Evolutionary conservation across 2,329 filamentous ascomycete species (phyloP), one percentile per base, ranked within the genome.

Genomic region (Leptographium lundbergii): DNA sequence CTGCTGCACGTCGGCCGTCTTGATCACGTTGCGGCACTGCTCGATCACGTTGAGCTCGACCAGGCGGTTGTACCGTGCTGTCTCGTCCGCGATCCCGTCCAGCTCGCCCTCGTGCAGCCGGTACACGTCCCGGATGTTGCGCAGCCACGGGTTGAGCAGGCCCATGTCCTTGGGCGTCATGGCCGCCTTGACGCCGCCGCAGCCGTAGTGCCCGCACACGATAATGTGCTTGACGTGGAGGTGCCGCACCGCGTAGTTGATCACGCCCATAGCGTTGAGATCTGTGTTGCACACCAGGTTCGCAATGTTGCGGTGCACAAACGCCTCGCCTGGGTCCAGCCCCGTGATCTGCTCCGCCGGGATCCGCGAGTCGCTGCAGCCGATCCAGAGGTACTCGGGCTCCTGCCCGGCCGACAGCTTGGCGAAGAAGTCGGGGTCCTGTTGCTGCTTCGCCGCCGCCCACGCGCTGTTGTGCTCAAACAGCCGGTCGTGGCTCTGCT

Each of bases 221-320:
- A 90, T 79, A 66, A 90, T 87, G 76, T 90, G 87, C 76, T 89
- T 89, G 70, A 90, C 86, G 69, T 88, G 80, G 48, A 96, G 80
- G 71, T 92, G 84, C 66, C 81, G 77, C 63, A 96, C 89, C 63
- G 90, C 88, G 70, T 91, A 96, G 70, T 94, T 85, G 73, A 96
- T 89, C 66, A 95, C 61, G 22, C 58, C 34, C 62, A 61, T 61
- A 54, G 56, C 59, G 27, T 62, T 63, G 59, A 61, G 56, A 70
- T 96, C 91, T 63, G 84, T 86, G 69, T 85, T 83, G 74, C 84
- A 84, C 60, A 95, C 80, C 64, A 95, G 80, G 77, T 96, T 96
- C 74, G 90, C 91, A 72, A 96, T 95, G 77, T 96, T 96, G 73
- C 91, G 88, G 78, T 95, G 90, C 65, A 95, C 87, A 72, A 96